A percentile compares a stretch with the other conserved stretches of the same genome.
Evolutionary conservation across 2,329 filamentous ascomycete genomes (phyloP).

Genomic region (Fusarium sp.): DNA sequence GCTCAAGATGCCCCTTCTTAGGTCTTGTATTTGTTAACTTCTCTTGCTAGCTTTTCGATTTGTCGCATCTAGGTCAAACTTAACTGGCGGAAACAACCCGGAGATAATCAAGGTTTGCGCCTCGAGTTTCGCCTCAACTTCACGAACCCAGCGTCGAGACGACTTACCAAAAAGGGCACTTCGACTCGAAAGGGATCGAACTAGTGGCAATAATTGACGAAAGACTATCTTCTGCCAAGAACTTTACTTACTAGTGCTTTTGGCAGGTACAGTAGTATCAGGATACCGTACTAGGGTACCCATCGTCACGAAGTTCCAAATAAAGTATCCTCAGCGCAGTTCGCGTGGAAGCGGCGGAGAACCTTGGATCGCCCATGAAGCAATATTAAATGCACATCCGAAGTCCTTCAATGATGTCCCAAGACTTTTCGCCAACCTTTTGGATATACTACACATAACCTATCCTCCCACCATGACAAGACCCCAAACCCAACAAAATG

Average conservation of each 20-base stretch:
- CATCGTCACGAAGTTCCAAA: not conserved
- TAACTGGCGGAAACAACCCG: not conserved
- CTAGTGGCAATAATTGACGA: not conserved
- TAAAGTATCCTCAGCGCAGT: not conserved
- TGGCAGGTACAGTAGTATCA: not conserved
- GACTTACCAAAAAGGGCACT: constrained; percentile 11
- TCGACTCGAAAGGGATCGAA: constrained; percentile 1
- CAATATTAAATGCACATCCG: not conserved
- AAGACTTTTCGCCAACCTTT: not conserved
- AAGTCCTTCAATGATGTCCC: not conserved
- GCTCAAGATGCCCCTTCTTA: not conserved
- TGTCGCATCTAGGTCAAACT: not conserved
- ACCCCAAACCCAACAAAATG: constrained; percentile 1
- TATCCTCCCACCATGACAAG: not conserved
- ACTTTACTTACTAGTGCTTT: not conserved
- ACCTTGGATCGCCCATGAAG: not conserved
- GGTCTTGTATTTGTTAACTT: not conserved
- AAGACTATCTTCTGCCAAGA: not conserved
- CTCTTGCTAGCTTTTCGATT: not conserved
- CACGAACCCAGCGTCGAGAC: not conserved
- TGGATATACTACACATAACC: not conserved
- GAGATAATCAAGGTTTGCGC: not conserved
- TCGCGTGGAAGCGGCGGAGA: not conserved
- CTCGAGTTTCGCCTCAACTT: not conserved
- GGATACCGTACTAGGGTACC: not conserved